A percentile compares a stretch with the other conserved stretches of the same genome.
Conservation (phyloP, 176 grass and related monocot species). For the Saccharum spontaneum region DNA sequence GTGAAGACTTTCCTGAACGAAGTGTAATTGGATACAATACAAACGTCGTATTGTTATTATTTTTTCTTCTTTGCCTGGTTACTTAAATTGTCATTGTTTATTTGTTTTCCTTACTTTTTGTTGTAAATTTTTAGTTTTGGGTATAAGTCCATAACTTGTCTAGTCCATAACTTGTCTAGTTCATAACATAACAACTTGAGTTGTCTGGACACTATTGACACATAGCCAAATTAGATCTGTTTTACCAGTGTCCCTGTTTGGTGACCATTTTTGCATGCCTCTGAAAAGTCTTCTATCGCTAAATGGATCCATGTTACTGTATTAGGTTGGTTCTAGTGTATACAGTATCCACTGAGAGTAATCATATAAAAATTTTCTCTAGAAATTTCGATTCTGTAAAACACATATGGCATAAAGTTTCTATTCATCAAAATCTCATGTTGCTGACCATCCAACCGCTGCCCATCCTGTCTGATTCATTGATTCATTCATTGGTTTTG, state of each 20-base stretch:
- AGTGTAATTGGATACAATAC: background rate
- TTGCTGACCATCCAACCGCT: background rate
- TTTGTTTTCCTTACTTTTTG: background rate
- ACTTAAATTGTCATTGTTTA: background rate
- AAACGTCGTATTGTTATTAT: background rate
- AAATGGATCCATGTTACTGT: background rate
- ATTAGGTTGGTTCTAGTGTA: background rate
- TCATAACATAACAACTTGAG: constrained; percentile 1
- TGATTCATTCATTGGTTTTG: background rate
- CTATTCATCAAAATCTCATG: background rate
- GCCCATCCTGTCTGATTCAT: background rate
- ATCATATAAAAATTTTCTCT: background rate
- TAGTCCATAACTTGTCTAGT: constrained; percentile 3
- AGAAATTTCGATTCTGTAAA: background rate
- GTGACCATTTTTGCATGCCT: background rate
- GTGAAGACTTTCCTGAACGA: background rate
- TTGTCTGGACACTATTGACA: background rate
- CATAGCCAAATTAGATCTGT: background rate
- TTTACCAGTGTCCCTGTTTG: background rate
- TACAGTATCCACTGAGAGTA: background rate
- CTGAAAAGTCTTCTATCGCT: background rate
- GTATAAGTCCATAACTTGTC: background rate
- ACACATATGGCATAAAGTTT: background rate
- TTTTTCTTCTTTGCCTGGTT: background rate
- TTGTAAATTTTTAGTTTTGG: background rate